Evolutionary conservation across 305 asterid genomes (phyloP), one percentile per base, ranked within the genome.

Genomic region (Solanum hybrid): DNA sequence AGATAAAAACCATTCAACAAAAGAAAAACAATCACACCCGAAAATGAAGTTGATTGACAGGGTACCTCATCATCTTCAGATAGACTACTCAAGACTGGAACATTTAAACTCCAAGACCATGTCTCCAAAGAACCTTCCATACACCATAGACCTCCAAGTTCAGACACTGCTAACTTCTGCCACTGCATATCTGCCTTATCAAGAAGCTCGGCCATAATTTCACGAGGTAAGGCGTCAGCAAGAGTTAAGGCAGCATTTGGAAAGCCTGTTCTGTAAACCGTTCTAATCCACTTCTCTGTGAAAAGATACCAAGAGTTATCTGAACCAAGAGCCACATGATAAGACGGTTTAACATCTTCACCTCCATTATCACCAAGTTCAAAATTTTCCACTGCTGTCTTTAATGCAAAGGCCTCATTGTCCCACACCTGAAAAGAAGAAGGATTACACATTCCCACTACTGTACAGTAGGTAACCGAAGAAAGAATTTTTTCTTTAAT

Each of bases 61-160:
- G 90, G 92, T 93, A 98, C 99, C 99, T 96, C 98, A 92, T 97
- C 98, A 38, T 97, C 98, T 91, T 93, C 96, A 81, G 99, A 95
- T 91, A 98, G 98, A 94, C 98, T 98, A 93, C 98, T 98, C 91
- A 95, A 91, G 73, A 98, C 98, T 88, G 99, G 99, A 91, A 98
- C 99, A 85, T 98, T 98, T 92, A 98, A 93, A 93, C 99, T 98
- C 99, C 99, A 98, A 90, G 99, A 97, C 99, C 99, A 98, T n/a
- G 99, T 98, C 93, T 98, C 99, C 22, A 97, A 96, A 87, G 99
- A 97, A 93, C 99, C 99, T 89, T 96, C 99, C 98, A 93, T 96
- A 95, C 95, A 90, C 99, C 99, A 97, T 45, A 98, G 93, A 91
- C 96, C 96, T 90, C 99, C 99, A 91, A 95, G 92, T 89, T 94